A percentile compares a stretch with the other conserved stretches of the same genome.
Evolutionary conservation across 2,329 filamentous ascomycete species (phyloP).

Genomic region (Erysiphe pulchra): DNA sequence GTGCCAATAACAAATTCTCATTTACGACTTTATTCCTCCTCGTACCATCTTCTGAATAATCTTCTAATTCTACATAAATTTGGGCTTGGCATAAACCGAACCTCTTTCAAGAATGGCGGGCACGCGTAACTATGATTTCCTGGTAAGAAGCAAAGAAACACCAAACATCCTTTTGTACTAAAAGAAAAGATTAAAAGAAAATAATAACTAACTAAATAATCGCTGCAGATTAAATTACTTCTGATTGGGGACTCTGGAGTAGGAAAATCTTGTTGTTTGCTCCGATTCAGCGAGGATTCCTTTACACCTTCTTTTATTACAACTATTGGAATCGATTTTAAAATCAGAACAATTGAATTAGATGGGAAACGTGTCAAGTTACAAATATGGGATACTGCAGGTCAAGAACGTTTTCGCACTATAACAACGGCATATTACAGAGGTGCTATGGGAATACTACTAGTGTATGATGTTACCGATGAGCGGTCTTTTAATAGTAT

Average conservation of each 20-base stretch:
- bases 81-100: too few relatives aligned
- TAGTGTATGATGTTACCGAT: conserved; percentile 97
- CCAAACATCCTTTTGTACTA: neutral
- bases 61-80: too few relatives aligned
- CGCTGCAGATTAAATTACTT: conserved; percentile 57
- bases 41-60: too few relatives aligned
- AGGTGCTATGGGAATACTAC: conserved; percentile 90
- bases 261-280: conserved; percentile 94
- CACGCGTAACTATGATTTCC: conserved; percentile 96
- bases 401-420: conserved; percentile 92
- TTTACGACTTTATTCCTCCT: too few relatives aligned
- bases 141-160: conserved; percentile 32
- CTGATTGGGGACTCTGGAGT: conserved; percentile 99
- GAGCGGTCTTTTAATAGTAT: conserved; percentile 98
- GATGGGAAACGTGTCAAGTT: conserved; percentile 97
- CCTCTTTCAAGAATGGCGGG: conserved; percentile 44
- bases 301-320: conserved; percentile 99
- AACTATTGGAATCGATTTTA: conserved; percentile 99
- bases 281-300: conserved; percentile 96
- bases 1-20: too few relatives aligned
- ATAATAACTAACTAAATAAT: too few relatives aligned
- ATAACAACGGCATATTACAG: conserved; percentile 98
- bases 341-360: conserved; percentile 96
- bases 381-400: conserved; percentile 98
- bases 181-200: too few relatives aligned